Conservation (phyloP, 208 protist genomes). For the Zelonia costaricensis region DNA sequence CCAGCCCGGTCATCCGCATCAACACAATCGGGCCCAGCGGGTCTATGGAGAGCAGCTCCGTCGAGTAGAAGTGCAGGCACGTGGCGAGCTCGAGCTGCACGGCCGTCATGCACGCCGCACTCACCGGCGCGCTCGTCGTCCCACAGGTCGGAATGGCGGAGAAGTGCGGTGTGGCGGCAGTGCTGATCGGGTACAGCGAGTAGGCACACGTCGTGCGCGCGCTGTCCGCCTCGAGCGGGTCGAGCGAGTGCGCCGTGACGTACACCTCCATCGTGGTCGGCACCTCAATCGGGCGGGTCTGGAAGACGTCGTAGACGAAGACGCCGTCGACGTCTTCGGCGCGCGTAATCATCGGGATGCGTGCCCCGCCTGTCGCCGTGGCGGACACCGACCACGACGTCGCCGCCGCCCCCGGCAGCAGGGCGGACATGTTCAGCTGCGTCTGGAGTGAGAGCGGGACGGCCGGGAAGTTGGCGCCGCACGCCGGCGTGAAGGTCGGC, state of each 20-base stretch:
- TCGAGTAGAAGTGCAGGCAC: conserved; percentile 57
- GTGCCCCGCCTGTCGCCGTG: conserved; percentile 8
- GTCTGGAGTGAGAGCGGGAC: conserved; percentile 33
- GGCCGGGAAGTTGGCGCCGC: conserved; percentile 38
- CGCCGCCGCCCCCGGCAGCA: conserved; percentile 16
- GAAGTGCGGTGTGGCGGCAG: conserved; percentile 30
- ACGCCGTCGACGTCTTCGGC: conserved; percentile 5
- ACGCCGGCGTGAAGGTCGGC: conserved; percentile 38
- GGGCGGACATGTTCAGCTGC: conserved; percentile 23
- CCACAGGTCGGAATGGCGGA: conserved; percentile 30
- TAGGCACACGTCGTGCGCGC: conserved; percentile 31
- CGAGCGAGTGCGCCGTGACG: conserved; percentile 33
- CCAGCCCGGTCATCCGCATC: conserved; percentile 37
- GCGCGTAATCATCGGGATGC: conserved; percentile 17
- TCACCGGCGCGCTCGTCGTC: conserved; percentile 16
- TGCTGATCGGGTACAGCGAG: conserved; percentile 33
- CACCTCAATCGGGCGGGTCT: not conserved
- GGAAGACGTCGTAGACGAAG: conserved; percentile 30
- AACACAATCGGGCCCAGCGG: conserved; percentile 39
- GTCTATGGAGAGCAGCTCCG: conserved; percentile 36
- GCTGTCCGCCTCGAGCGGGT: conserved; percentile 48
- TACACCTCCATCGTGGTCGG: conserved; percentile 16
- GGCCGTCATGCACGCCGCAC: conserved; percentile 23
- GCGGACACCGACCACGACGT: conserved; percentile 24
- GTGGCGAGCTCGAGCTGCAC: conserved; percentile 32